phyloP scores from a whole-genome alignment of 1,139 yeast species.

The Spencermartinsiella ligniputridi region DNA sequence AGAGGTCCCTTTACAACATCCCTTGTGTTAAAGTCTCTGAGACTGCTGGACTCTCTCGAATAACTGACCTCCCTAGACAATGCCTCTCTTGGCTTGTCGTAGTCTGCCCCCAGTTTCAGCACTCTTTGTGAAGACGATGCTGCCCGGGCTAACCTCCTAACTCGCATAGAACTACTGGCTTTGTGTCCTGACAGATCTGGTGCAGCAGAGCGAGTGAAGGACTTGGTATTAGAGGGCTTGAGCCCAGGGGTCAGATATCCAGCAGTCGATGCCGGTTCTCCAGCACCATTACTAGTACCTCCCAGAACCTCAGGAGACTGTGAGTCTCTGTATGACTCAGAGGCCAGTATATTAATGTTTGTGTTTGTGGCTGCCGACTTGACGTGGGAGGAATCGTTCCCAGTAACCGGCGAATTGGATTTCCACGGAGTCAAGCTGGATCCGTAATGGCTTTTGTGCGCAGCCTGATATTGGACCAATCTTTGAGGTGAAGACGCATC shows the following conservation, averaged over 20 bases:
- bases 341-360: background rate
- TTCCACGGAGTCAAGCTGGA: slow-evolving; percentile 1
- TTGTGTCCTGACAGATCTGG: slow-evolving; percentile 10
- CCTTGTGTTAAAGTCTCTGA: background rate
- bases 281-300: background rate
- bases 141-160: background rate
- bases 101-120: background rate
- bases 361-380: background rate
- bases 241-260: slow-evolving; percentile 11
- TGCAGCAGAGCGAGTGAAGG: slow-evolving; percentile 14
- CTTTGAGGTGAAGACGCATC: background rate
- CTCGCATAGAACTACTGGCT: background rate
- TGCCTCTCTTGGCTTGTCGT: background rate
- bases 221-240: slow-evolving; percentile 7
- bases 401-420: background rate
- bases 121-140: background rate
- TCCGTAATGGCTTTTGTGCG: background rate
- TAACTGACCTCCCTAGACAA: background rate
- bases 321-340: background rate
- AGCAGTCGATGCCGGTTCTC: background rate
- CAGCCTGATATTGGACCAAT: background rate
- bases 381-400: background rate
- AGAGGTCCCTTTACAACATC: background rate
- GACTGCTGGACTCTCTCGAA: too few relatives aligned
- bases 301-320: background rate